These are phyloP conservation scores for Pyrus hybrid DNA, from an alignment of 331 rosid genomes.

Conservation along the genomic window DNA sequence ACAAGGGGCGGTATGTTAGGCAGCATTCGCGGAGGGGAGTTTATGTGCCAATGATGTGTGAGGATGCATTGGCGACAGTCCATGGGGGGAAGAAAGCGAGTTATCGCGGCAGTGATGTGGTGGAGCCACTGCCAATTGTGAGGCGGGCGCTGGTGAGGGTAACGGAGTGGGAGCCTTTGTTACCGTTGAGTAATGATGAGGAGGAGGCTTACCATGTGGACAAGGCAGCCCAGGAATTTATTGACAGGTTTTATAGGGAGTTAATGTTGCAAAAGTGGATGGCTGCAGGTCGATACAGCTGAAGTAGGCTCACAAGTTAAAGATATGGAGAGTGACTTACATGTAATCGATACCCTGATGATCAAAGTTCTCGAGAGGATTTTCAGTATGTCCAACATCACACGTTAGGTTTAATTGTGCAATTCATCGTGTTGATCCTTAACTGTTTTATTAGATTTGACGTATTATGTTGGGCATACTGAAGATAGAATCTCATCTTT, in stretches of 20 bases:
- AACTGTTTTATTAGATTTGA: too few species aligned
- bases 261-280: slow-evolving; percentile 64
- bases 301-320: background rate
- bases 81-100: background rate
- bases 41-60: slow-evolving; percentile 14
- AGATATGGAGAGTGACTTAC: too few species aligned
- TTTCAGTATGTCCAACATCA: background rate
- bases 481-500: background rate
- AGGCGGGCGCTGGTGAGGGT: slow-evolving; percentile 17
- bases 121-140: background rate
- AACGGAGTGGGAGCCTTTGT: slow-evolving; percentile 11
- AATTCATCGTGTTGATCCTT: too few species aligned
- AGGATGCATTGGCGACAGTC: background rate
- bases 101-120: background rate
- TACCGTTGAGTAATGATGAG: background rate
- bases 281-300: background rate
- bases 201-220: slow-evolving; percentile 42
- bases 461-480: background rate
- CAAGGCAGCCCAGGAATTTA: slow-evolving; percentile 65
- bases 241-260: slow-evolving; percentile 52
- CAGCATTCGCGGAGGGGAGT: background rate
- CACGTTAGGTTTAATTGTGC: too few species aligned
- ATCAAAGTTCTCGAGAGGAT: background rate
- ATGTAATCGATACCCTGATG: background rate
- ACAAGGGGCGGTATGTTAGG: background rate